Conservation (phyloP, 2,329 filamentous ascomycete species). For the Thelonectria blattea region DNA sequence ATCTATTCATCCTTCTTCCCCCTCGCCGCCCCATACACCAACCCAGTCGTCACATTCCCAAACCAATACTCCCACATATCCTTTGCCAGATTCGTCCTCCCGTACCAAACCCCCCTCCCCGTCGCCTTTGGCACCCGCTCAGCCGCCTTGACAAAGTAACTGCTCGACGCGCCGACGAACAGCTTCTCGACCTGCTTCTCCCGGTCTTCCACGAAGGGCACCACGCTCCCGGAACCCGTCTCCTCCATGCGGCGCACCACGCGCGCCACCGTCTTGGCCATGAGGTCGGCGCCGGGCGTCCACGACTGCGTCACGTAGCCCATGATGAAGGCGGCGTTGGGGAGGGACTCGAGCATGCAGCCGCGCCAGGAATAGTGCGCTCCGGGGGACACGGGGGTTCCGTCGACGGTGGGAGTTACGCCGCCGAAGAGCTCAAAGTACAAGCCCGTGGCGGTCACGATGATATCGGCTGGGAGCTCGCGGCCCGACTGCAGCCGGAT, state of each 20-base stretch:
- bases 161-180: slow-evolving; percentile 40
- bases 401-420: slow-evolving; percentile 60
- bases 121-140: slow-evolving; percentile 47
- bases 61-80: slow-evolving; percentile 42
- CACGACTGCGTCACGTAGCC: slow-evolving; percentile 72
- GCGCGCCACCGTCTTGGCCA: slow-evolving; percentile 53
- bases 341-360: slow-evolving; percentile 69
- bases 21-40: slow-evolving; percentile 39
- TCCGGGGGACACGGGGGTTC: slow-evolving; percentile 52
- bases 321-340: slow-evolving; percentile 66
- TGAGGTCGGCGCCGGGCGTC: slow-evolving; percentile 69
- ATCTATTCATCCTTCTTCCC: slow-evolving; percentile 31
- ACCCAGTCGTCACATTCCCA: slow-evolving; percentile 40
- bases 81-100: slow-evolving; percentile 38
- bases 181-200: slow-evolving; percentile 35
- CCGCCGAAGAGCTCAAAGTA: slow-evolving; percentile 64
- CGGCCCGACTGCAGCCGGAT: slow-evolving; percentile 56
- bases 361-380: slow-evolving; percentile 67
- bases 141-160: slow-evolving; percentile 45
- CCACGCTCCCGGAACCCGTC: slow-evolving; percentile 51
- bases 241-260: slow-evolving; percentile 60
- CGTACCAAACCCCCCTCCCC: slow-evolving; percentile 45
- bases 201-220: slow-evolving; percentile 48
- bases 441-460: slow-evolving; percentile 72
- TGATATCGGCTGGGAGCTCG: slow-evolving; percentile 66